Evolutionary conservation across 208 protist species (phyloP), one percentile per base, ranked within the genome.

Genomic region (Wallacemonas sp.): DNA sequence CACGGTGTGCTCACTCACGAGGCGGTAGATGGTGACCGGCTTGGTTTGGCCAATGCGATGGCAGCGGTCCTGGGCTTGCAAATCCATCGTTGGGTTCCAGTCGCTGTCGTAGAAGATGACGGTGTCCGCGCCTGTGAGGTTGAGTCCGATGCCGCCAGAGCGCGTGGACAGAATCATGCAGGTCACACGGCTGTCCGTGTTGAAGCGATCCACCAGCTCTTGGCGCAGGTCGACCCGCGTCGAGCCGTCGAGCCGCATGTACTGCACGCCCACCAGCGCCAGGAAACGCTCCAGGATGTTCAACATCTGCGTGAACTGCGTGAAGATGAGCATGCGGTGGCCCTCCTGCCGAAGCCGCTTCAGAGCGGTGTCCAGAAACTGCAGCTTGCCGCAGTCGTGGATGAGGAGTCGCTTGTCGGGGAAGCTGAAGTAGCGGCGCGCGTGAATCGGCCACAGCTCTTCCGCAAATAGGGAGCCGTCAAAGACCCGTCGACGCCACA

Each of bases 51-150:
- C 98, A 61, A 99, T 99, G 56, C 98, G 88, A 68, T 99, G 98
- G 65, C 90, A 97, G 33, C 98, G 81, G 68, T 99, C 98, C 78
- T 99, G 96, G 26, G 98, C 98, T 78, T 99, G 97, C 33, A 95
- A 80, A 70, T 99, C 98, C 90, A 98, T 99, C 23, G 98, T 97
- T 1, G 99, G 99, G 83, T 99, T 99, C 98, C 98, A 99, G 78
- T 99, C 98, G 30, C 78, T 96, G 80, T 99, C 99, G 75, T 99
- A 99, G 71, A 99, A 99, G 34, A 99, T 99, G 46, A 99, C 98
- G 16, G 97, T 99, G 75, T 99, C 98, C 6, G 99, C 99, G 33
- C 96, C 97, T 26, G 97, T 99, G 14, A 99, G 76, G 74, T 99
- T 99, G n/a, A 99, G 79, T 16, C 99, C 99, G 23, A 99, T 78